Conservation (phyloP, 139 green algal genomes). For the Protoeuglena noctilucae region DNA sequence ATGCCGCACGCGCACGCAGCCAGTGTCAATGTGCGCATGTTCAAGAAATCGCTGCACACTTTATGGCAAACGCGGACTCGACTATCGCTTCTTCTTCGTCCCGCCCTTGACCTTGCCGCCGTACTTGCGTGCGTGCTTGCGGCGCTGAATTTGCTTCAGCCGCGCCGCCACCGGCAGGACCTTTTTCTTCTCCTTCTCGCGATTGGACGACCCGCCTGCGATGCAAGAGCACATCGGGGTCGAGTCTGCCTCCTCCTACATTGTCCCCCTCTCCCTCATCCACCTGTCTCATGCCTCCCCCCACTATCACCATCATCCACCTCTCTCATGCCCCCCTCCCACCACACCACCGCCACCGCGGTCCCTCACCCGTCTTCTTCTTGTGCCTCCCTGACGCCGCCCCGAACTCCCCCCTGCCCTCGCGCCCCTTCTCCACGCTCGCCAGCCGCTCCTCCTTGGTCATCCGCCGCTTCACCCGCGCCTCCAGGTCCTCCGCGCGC, state of each 20-base stretch:
- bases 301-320: no score
- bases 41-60: no score
- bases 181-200: constrained; percentile 79
- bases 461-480: constrained; percentile 29
- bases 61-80: no score
- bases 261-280: no score
- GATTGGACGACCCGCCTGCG: constrained; percentile 49
- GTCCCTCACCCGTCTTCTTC: constrained; percentile 79
- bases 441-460: constrained; percentile 73
- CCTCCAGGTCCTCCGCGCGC: constrained; percentile 35
- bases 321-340: no score
- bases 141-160: constrained; percentile 29
- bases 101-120: constrained; percentile 3
- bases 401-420: constrained; percentile 68
- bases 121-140: constrained; percentile 16
- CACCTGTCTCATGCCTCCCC: no score
- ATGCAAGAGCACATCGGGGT: no score
- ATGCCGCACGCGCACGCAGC: no score
- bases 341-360: no score
- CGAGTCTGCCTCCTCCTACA: no score
- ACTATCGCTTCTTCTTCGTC: not conserved
- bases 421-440: constrained; percentile 40
- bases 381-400: constrained; percentile 31
- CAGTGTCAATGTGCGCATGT: no score
- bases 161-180: constrained; percentile 65